A percentile compares a stretch with the other conserved stretches of the same genome.
Conservation (phyloP, 345 rosid genomes). For the Raphanus sativus region DNA sequence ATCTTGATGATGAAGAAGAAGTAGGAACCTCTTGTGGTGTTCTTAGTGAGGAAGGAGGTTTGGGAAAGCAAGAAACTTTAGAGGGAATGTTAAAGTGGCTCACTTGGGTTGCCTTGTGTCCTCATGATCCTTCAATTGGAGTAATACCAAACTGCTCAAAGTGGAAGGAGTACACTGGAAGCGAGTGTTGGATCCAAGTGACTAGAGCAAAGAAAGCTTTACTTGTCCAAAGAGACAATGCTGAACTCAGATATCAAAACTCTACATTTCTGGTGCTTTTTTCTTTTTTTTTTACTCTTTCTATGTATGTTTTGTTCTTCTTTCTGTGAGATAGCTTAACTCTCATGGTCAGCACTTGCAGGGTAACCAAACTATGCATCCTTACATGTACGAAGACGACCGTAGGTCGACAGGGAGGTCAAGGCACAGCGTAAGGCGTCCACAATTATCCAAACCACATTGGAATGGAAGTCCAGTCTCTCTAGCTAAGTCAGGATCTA, state of each 20-base stretch:
- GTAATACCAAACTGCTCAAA: conserved; percentile 44
- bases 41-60: conserved; percentile 17
- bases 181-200: conserved; percentile 49
- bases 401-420: conserved; percentile 39
- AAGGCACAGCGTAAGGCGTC: conserved; percentile 39
- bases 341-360: conserved; percentile 39
- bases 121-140: conserved; percentile 49
- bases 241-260: conserved; percentile 12
- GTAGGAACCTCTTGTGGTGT: conserved; percentile 24
- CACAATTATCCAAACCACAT: conserved; percentile 22
- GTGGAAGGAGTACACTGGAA: conserved; percentile 43
- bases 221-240: conserved; percentile 35
- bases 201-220: conserved; percentile 51
- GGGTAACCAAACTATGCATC: conserved; percentile 56
- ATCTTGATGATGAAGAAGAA: conserved; percentile 33
- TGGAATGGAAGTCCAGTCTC: conserved; percentile 39
- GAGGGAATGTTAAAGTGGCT: conserved; percentile 65
- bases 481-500: conserved; percentile 25
- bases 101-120: conserved; percentile 50
- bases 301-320: background rate
- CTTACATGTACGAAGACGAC: conserved; percentile 54
- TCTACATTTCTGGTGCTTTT: conserved; percentile 34
- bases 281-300: conserved; percentile 5
- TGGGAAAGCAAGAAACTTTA: conserved; percentile 38
- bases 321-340: conserved; percentile 7